Conservation (phyloP, 2,329 filamentous ascomycete species). For the Calonectria fujianensis region DNA sequence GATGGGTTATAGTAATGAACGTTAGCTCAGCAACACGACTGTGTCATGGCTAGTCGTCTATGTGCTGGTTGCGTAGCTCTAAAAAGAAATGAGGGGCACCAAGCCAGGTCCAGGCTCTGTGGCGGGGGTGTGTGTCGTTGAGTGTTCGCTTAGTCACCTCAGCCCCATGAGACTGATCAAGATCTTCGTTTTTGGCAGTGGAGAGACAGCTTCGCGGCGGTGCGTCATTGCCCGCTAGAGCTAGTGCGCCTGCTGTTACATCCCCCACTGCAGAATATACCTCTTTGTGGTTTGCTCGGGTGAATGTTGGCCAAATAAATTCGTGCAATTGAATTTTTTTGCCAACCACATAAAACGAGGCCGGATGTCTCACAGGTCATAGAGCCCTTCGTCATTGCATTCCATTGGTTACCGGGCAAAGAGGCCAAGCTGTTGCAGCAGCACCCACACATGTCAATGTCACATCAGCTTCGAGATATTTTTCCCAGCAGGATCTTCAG, state of each 20-base stretch:
- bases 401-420: not conserved
- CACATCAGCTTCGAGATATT: constrained; percentile 20
- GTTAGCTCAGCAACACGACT: not conserved
- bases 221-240: constrained; percentile 30
- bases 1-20: not conserved
- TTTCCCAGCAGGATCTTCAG: constrained; percentile 10
- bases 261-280: constrained; percentile 26
- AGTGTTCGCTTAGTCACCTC: constrained; percentile 32
- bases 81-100: constrained; percentile 38
- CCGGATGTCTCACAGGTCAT: not conserved
- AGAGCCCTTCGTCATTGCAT: not conserved
- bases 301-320: not conserved
- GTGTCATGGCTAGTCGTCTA: not conserved
- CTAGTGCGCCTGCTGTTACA: not conserved
- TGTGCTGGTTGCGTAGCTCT: constrained; percentile 2
- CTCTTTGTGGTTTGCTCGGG: constrained; percentile 19
- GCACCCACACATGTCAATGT: constrained; percentile 4
- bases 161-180: constrained; percentile 6
- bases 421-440: not conserved
- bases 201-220: constrained; percentile 1
- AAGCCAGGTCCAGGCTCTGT: constrained; percentile 16
- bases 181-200: constrained; percentile 23
- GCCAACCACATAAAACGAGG: not conserved
- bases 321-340: constrained; percentile 1
- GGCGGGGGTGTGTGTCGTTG: not conserved